Evolutionary conservation across 2,329 filamentous ascomycete genomes (phyloP).

Genomic region (Hypoxylon sp.): DNA sequence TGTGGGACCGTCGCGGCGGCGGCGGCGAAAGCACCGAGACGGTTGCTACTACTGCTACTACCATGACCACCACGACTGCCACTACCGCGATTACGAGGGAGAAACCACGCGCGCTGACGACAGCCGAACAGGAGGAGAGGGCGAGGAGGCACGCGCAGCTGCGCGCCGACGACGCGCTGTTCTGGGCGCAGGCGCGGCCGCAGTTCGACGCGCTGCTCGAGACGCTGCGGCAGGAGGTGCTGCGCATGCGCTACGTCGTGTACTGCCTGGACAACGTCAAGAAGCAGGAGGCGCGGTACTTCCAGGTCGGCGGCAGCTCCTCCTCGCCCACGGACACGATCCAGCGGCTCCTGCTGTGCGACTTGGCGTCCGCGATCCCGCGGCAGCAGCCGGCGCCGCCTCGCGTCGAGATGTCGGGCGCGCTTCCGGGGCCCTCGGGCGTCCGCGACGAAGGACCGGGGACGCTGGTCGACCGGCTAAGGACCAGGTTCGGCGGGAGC

Average conservation of each 20-base stretch:
- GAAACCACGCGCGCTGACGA: not conserved
- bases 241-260: slow-evolving; percentile 5
- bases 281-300: not conserved
- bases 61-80: no score
- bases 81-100: not conserved
- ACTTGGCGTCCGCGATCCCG: not conserved
- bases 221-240: slow-evolving; percentile 4
- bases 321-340: not conserved
- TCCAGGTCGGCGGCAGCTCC: not conserved
- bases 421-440: not conserved
- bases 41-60: no score
- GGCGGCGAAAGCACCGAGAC: no score
- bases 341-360: not conserved
- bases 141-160: not conserved
- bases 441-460: no score
- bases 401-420: slow-evolving; percentile 15
- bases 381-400: no score
- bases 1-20: not conserved
- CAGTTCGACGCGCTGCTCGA: not conserved
- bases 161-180: not conserved
- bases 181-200: not conserved
- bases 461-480: not conserved
- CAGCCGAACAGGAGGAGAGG: not conserved
- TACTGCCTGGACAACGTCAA: not conserved
- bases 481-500: not conserved